These are phyloP conservation scores for Amanita phalloides DNA, from an alignment of 768 basidiomycete genomes.

Conservation along the genomic window DNA sequence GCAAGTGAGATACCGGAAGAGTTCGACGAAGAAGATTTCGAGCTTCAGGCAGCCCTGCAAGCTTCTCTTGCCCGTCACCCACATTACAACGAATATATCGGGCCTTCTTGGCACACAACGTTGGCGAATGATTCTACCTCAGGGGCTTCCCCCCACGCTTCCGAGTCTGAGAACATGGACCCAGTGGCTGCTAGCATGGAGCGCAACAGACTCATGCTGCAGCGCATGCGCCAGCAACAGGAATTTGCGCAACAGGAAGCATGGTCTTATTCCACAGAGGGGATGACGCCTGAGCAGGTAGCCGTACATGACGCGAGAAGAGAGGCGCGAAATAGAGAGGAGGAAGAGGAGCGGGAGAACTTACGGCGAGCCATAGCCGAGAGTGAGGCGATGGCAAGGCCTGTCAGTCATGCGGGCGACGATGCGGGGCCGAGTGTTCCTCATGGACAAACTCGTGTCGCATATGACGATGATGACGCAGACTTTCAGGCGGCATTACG, in stretches of 20 bases:
- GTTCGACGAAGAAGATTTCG: slow-evolving; percentile 78
- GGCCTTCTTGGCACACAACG: neutral
- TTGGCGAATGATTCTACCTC: no score
- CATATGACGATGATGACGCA: slow-evolving; percentile 82
- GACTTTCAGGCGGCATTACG: slow-evolving; percentile 81
- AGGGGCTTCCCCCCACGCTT: neutral
- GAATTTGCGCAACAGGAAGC: slow-evolving; percentile 54
- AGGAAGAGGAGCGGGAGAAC: slow-evolving; percentile 49
- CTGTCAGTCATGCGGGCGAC: neutral
- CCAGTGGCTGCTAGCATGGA: slow-evolving; percentile 61
- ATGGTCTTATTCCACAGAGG: slow-evolving; percentile 25
- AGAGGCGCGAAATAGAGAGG: slow-evolving; percentile 18
- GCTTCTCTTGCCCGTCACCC: slow-evolving; percentile 48
- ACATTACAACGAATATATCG: slow-evolving; percentile 1
- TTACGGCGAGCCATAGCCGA: slow-evolving; percentile 50
- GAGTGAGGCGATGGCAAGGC: slow-evolving; percentile 36
- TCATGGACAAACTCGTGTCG: slow-evolving; percentile 20
- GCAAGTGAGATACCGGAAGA: slow-evolving; percentile 17
- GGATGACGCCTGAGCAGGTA: slow-evolving; percentile 19
- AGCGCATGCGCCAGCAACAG: slow-evolving; percentile 56
- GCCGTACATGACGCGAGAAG: slow-evolving; percentile 21
- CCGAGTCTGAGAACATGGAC: slow-evolving; percentile 29
- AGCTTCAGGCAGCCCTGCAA: slow-evolving; percentile 80
- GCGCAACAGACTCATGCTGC: slow-evolving; percentile 46
- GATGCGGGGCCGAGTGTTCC: neutral